These are phyloP conservation scores for Clathrus columnatus DNA, from an alignment of 768 basidiomycete genomes.

Conservation along the genomic window DNA sequence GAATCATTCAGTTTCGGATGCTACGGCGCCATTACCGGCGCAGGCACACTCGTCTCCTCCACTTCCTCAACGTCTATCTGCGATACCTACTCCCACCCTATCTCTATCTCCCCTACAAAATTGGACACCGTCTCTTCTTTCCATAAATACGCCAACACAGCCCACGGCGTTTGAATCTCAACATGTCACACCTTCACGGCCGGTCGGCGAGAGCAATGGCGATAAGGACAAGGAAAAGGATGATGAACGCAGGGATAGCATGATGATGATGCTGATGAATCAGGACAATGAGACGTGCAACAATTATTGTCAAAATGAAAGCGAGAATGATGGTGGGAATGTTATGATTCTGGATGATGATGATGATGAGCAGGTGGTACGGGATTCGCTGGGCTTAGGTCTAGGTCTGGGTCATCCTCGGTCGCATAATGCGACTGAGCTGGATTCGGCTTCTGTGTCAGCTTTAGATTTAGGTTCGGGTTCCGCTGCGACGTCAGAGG, in stretches of 20 bases:
- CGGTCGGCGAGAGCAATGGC: not conserved
- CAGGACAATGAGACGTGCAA: not conserved
- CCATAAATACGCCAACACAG: not conserved
- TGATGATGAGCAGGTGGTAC: not conserved
- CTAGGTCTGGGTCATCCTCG: not conserved
- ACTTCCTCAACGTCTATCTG: not conserved
- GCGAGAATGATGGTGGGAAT: not conserved
- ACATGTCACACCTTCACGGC: not conserved
- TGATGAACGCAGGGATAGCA: not conserved
- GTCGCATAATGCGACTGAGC: not conserved
- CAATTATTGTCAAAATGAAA: not conserved
- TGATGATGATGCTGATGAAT: too few species aligned
- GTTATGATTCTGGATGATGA: not conserved
- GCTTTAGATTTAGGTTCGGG: not conserved
- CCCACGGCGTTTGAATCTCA: not conserved
- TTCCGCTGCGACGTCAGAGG: not conserved
- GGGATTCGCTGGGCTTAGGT: not conserved
- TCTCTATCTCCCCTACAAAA: not conserved
- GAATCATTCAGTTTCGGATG: not conserved
- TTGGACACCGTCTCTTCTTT: not conserved
- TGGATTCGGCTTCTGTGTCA: not conserved
- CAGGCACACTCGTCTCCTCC: not conserved
- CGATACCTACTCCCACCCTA: not conserved
- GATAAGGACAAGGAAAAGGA: not conserved
- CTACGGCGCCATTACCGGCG: not conserved